A percentile compares a stretch with the other conserved stretches of the same genome.
phyloP scores from a whole-genome alignment of 2,329 filamentous ascomycete species.

The Cytospora piceae region DNA sequence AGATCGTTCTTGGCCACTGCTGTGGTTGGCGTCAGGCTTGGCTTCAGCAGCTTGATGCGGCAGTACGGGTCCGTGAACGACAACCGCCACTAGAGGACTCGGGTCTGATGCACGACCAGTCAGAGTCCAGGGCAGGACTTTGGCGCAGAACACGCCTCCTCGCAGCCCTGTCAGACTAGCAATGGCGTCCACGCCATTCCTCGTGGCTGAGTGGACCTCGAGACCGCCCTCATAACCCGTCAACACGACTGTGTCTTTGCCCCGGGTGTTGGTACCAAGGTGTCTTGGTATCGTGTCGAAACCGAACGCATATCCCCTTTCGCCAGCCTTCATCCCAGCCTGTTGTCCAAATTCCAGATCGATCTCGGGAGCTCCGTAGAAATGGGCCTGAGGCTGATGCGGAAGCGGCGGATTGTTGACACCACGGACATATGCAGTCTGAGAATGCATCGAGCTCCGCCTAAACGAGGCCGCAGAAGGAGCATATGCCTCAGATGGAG shows the following conservation, averaged over 20 bases:
- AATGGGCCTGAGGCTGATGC: constrained; percentile 76
- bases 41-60: constrained; percentile 45
- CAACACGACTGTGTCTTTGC: constrained; percentile 65
- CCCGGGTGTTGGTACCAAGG: constrained; percentile 42
- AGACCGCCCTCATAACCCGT: constrained; percentile 81
- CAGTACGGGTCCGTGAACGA: constrained; percentile 76
- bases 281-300: constrained; percentile 69
- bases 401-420: constrained; percentile 66
- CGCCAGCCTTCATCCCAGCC: constrained; percentile 63
- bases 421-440: constrained; percentile 50
- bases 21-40: constrained; percentile 41
- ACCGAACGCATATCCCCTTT: constrained; percentile 76
- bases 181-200: constrained; percentile 70
- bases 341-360: constrained; percentile 60
- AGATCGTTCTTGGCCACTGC: constrained; percentile 38
- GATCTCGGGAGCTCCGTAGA: constrained; percentile 74
- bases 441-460: constrained; percentile 55
- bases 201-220: constrained; percentile 74
- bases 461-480: constrained; percentile 44
- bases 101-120: constrained; percentile 56
- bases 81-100: constrained; percentile 77
- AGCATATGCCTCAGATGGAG: constrained; percentile 46
- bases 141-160: constrained; percentile 80
- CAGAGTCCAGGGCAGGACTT: constrained; percentile 74
- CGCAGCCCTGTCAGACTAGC: constrained; percentile 75